Evolutionary conservation across 805 yeast genomes (phyloP), one percentile per base, ranked within the genome.

Genomic region (Saccharomyces jurei): DNA sequence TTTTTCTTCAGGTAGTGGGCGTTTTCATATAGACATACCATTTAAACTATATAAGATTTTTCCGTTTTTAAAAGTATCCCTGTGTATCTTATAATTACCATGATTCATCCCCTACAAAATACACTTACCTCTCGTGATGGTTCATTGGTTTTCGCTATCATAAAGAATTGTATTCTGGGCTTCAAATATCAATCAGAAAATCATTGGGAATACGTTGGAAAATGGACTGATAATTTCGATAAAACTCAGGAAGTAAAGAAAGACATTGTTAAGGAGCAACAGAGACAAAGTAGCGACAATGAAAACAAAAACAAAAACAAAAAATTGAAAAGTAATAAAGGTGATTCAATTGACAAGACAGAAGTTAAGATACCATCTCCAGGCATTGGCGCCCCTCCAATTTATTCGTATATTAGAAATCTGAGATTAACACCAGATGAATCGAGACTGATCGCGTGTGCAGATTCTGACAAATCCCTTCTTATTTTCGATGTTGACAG

Each of bases 401-500:
- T 81, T 27, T 81, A 78, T 66, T 84, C 84, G 57, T 82, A 85
- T 61, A 81, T 91, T 50, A 79, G 96, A 66, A 78, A 82, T 25
- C 68, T 91, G 58, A 69, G 72, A 6, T 64, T 89, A 51, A 72
- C 82, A 8, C 71, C 80, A 26, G 74, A 79, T 60, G 86, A 82
- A 49, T 68, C 74, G 46, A 74, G 76, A 61, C 67, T 91, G 41
- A 74, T 87, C 27, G 86, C 82, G 1, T 82, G 88, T 48, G 84
- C 95, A 2, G 96, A 89, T 65, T 86, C 85, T 54, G 95, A 87
- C 65, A 94, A 92, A 70, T 83, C 95, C 2, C 84, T 83, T 17
- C 75, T 87, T 4, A 77, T 89, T 9, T 83, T 89, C 56, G 59
- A 67, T 31, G 60, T 82, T 22, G 63, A 67, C 46, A 52, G 53